phyloP scores from a whole-genome alignment of 2,329 filamentous ascomycete genomes.

The Botrytis aclada region DNA sequence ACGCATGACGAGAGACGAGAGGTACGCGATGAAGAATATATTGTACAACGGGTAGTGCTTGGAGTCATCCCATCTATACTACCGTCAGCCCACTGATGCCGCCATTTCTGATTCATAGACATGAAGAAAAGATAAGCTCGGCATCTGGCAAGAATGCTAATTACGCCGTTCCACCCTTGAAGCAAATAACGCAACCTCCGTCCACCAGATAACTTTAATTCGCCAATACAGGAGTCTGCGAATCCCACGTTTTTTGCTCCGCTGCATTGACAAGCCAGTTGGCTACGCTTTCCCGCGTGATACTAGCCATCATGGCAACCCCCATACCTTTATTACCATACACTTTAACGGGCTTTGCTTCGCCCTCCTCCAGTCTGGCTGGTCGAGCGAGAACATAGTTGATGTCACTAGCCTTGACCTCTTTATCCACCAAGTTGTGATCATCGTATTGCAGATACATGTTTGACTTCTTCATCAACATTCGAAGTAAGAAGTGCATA shows the following conservation, averaged over 20 bases:
- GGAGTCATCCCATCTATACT: not conserved
- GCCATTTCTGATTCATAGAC: not conserved
- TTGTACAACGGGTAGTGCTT: not conserved
- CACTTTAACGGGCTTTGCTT: conserved; percentile 20
- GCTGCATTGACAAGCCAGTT: conserved; percentile 46
- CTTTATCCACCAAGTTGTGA: conserved; percentile 41
- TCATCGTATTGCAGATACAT: conserved; percentile 48
- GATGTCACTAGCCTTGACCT: conserved; percentile 25
- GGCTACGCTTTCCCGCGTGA: conserved; percentile 43
- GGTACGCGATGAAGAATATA: not conserved
- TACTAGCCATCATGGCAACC: conserved; percentile 19
- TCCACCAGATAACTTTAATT: not conserved
- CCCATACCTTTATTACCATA: conserved; percentile 25
- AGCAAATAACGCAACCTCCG: not conserved
- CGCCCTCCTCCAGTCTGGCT: conserved; percentile 21
- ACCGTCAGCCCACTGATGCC: not conserved
- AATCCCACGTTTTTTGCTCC: conserved; percentile 34
- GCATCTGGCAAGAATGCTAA: not conserved
- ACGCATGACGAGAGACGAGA: not conserved
- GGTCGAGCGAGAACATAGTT: conserved; percentile 25
- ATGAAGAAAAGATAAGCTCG: not conserved
- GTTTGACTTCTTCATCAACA: conserved; percentile 46
- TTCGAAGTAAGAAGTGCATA: conserved; percentile 43
- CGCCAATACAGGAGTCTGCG: conserved; percentile 8
- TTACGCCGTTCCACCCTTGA: not conserved